Conservation (phyloP, 768 basidiomycete species). For the Coprinellus micaceus region DNA sequence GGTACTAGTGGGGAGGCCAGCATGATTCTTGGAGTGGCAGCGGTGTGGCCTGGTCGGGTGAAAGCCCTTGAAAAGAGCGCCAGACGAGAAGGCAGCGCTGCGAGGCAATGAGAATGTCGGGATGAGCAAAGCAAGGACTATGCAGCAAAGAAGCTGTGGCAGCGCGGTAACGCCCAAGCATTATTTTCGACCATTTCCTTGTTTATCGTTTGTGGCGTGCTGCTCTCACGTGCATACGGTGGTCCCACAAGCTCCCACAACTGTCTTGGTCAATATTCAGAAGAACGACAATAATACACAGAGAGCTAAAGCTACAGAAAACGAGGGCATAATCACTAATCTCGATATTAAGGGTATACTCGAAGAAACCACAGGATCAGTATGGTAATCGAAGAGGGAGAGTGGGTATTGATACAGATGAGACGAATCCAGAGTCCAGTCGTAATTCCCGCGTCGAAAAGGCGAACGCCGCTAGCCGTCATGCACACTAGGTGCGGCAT, state of each 20-base stretch:
- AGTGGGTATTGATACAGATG: not conserved
- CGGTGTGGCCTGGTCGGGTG: not conserved
- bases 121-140: too few relatives aligned
- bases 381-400: not conserved
- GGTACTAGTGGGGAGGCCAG: slow-evolving; percentile 64
- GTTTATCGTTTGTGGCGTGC: slow-evolving; percentile 2
- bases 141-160: slow-evolving; percentile 3
- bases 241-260: slow-evolving; percentile 4
- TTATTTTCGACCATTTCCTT: slow-evolving; percentile 8
- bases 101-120: not conserved
- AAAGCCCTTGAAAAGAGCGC: not conserved
- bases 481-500: not conserved
- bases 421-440: too few relatives aligned
- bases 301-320: not conserved
- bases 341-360: too few relatives aligned
- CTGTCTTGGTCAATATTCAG: not conserved
- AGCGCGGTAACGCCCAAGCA: slow-evolving; percentile 2
- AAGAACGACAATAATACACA: not conserved
- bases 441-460: too few relatives aligned
- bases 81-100: not conserved
- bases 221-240: not conserved
- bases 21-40: slow-evolving; percentile 42
- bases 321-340: not conserved
- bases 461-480: too few relatives aligned
- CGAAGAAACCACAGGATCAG: not conserved